Base-by-base conservation (phyloP, 1,284 basidiomycete species). In the Cryptococcus wingfieldii region DNA sequence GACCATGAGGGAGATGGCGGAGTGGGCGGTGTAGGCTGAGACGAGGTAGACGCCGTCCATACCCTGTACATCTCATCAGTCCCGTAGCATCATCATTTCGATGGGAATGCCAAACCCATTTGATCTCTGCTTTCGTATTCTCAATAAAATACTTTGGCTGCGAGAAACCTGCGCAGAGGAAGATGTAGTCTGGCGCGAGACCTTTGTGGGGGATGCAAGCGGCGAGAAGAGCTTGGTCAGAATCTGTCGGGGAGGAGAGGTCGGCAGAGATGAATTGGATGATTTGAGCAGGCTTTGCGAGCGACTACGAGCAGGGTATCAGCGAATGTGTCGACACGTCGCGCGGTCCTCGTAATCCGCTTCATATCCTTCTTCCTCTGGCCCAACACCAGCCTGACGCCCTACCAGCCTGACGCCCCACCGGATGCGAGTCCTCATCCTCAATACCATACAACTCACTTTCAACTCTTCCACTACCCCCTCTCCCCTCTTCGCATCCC, bases 91-190 rank as follows among this genome's bases (percentile, higher is more conserved):
- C n/a, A 18, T 19, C 5, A n/a, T n/a, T 31, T 3, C 9, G 18
- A 28, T 47, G 48, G 9, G 16, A 12, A 47, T 25, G 27, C 38
- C 50, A 23, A 51, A 59, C 69, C 84, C 34, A 84, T 59, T 80
- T 76, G 61, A 92, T 72, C 41, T 86, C 81, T 42, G 80, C 78
- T 59, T 84, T 82, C 5, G 79, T 80, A 69, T 84, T 79, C 53
- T 91, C 86, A 34, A 90, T 72, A 65, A 90, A 91, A 72, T 86
- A 87, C 53, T 81, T 82, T 0, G 89, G 89, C 56, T 79, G 81
- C 0, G 84, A 72, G 41, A 78, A 81, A 14, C 91, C 90, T 0
- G 90, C 90, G 66, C 89, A 90, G 23, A 86, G 79, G 69, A 92
- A 88, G 45, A 89, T 79, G 13, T 84, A 84, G 62, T 92, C 88